Evolutionary conservation across 768 basidiomycete species (phyloP).

Genomic region (Naganishia kalamii): DNA sequence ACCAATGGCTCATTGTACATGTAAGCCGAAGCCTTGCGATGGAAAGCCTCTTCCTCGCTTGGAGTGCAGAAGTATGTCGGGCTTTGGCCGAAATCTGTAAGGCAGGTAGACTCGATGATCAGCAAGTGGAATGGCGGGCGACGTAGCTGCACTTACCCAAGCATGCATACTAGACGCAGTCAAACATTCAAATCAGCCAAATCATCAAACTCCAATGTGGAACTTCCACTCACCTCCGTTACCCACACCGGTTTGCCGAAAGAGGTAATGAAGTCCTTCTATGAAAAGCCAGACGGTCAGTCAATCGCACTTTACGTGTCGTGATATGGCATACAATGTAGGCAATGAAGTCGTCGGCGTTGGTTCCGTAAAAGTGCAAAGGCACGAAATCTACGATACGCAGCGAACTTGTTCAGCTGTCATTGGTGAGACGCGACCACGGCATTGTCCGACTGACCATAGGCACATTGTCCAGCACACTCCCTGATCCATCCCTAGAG

Average conservation of each 20-base stretch:
- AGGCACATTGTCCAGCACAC: constrained; percentile 33
- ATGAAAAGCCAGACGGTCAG: not conserved
- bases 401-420: not conserved
- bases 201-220: not conserved
- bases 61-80: not conserved
- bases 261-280: constrained; percentile 24
- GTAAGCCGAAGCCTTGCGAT: not conserved
- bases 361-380: constrained; percentile 36
- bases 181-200: not conserved
- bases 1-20: constrained; percentile 10
- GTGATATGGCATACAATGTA: not conserved
- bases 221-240: constrained; percentile 17
- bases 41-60: not conserved
- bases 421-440: not conserved
- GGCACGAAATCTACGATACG: constrained; percentile 29
- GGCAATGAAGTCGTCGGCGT: constrained; percentile 17
- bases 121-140: not conserved
- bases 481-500: constrained; percentile 30
- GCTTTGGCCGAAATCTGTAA: not conserved
- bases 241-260: constrained; percentile 30
- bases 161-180: constrained; percentile 23
- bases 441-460: not conserved
- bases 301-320: not conserved
- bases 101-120: not conserved
- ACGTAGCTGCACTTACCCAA: constrained; percentile 14